phyloP scores from a whole-genome alignment of 2,329 filamentous ascomycete species.

The Cytospora piceae region DNA sequence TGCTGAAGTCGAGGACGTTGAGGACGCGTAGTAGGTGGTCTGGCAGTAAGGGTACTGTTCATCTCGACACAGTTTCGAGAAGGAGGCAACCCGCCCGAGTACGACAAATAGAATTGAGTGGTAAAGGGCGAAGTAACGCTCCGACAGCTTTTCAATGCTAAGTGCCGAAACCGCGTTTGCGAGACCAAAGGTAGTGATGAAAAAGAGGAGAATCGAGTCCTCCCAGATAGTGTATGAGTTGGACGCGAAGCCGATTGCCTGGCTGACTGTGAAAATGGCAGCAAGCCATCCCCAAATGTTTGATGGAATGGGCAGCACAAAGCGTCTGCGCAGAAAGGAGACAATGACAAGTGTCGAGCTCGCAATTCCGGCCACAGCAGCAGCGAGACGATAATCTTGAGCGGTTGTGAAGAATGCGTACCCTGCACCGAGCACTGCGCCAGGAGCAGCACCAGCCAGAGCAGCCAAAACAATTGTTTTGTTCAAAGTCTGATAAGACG shows the following conservation, averaged over 20 bases:
- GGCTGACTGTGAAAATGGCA: conserved; percentile 77
- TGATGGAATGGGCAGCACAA: conserved; percentile 65
- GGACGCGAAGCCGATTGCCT: conserved; percentile 92
- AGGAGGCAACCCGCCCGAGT: conserved; percentile 77
- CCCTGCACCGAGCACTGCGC: conserved; percentile 40
- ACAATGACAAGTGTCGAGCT: conserved; percentile 48
- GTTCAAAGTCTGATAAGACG: conserved; percentile 44
- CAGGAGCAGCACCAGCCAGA: conserved; percentile 40
- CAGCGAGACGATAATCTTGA: conserved; percentile 47
- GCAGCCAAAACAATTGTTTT: conserved; percentile 46
- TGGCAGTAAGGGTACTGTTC: conserved; percentile 98
- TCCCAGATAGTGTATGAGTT: conserved; percentile 99
- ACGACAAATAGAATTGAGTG: conserved; percentile 84
- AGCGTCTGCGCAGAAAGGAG: conserved; percentile 44
- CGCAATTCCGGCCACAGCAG: conserved; percentile 47
- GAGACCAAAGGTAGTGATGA: conserved; percentile 84
- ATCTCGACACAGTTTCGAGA: conserved; percentile 91
- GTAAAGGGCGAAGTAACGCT: conserved; percentile 77
- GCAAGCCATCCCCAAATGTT: conserved; percentile 89
- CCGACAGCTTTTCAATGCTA: conserved; percentile 66
- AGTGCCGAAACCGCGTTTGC: conserved; percentile 76
- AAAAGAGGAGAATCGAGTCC: conserved; percentile 90
- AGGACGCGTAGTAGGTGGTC: conserved; percentile 93
- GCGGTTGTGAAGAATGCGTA: conserved; percentile 42
- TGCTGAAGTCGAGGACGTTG: conserved; percentile 88